Evolutionary conservation across 257 asterid species (phyloP), one percentile per base, ranked within the genome.

Genomic region (Apocynum venetum): DNA sequence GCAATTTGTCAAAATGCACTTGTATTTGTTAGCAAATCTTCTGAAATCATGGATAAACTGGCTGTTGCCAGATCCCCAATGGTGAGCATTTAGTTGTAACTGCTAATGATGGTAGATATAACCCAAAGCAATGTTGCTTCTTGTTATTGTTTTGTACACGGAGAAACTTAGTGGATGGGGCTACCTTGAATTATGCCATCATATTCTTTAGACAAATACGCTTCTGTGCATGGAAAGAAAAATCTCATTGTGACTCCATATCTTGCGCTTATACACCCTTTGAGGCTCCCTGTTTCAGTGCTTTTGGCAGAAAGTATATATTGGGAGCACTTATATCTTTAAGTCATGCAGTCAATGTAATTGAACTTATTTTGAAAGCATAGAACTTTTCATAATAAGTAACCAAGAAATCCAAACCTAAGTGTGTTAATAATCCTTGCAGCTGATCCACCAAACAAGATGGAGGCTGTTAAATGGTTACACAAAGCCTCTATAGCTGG

Each of bases 391-490:
- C 49, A 10, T 49, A 43, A 64, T 60, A 8, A 48, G 6, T 51
- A 64, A 44, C 1, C 36, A 15, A 49, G 67, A 51, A 64, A 72
- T 35, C 17, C 52, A 44, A 63, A 6, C 7, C 35, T 10, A 5
- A 64, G 2, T 55, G 6, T 64, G 73, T 6, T 48, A 4, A 14
- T 76, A 36, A 20, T 51, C 71, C n/a, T 61, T 84, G 86, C 91
- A 96, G 99, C 83, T 77, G 80, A 83, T 83, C 91, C 97, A 69
- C 84, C 89, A 9, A 87, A 86, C 68, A 74, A 78, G 19, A 76
- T 83, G 78, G 97, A 93, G 80, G 99, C 97, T 49, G 80, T 96
- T 75, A 83, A 80, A 77, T 96, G 96, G 97, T 78, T 93, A 80
- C 80, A 87, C 76, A 76, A 72, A 75, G 97, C 99, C 80, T 86